Evolutionary conservation across 228 moss, liverwort and hornwort species (phyloP), one percentile per base, ranked within the genome.

Genomic region (Sphagnum magellanicum): DNA sequence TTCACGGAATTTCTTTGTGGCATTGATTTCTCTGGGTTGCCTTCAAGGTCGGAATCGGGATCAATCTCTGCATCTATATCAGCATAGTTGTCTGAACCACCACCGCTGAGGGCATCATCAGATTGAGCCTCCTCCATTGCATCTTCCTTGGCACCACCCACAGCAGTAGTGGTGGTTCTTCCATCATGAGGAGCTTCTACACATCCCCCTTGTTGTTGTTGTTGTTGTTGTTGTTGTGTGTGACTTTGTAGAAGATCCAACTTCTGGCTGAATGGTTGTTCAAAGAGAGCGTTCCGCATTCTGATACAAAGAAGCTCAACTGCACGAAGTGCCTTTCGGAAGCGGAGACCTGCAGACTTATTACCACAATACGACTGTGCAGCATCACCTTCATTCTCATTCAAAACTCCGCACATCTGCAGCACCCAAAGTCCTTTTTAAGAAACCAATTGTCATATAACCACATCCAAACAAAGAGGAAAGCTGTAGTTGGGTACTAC

Each of bases 211-310:
- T 76, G 32, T 32, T 76, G 32, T 32, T 2, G 32, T 32, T 32
- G 32, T 32, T 2, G 32, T 32, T 32, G 32, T 32, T 32, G 32
- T 32, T 32, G 32, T 32, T 32, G 78, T 5, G 78, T 75, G 71
- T 89, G 92, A 64, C 81, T 73, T 76, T 85, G 85, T 4, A 79
- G 80, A 63, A 78, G 89, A 1, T 85, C 81, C 8, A 81, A 78
- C 72, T 86, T 86, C 49, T 92, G 92, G 50, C 92, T 89, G 10
- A 92, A 92, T 3, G 32, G 32, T 73, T 98, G 97, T 46, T 93
- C 97, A 61, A 98, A 98, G 1, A 98, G 86, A n/a, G 97, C 88
- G 73, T 98, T 98, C 14, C 97, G 83, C 97, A 98, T 98, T 64
- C 93, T 90, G 32, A 98, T 74, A 66, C 97, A 98, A 3, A 90